Base-by-base conservation (phyloP, 108 stramenopile species). In the Cyclotella distinguenda region DNA sequence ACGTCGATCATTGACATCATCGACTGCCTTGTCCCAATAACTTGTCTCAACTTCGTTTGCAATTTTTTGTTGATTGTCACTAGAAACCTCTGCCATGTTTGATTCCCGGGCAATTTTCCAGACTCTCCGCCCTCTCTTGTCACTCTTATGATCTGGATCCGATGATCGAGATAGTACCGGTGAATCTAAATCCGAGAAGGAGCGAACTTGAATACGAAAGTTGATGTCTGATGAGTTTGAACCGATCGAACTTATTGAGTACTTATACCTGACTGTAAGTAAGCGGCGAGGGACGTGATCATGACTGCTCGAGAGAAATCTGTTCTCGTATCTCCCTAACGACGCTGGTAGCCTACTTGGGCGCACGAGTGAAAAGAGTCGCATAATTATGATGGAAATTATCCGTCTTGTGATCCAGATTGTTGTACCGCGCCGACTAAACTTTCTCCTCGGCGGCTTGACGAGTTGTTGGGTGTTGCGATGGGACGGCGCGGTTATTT, bases 11-110 rank as follows among this genome's bases (percentile, higher is more conserved):
- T 64, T 15, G 10, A 38, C 56, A 69, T 69, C 63, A 46, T 76
- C 75, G 4, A 76, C 67, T 0, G 76, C 68, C 40, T 43, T 59
- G 30, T 62, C 16, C 76, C 76, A 77, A 33, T 63, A 26, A 56
- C 19, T 54, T 49, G 54, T 21, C 23, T 6, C 43, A 60, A 49
- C 21, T 23, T 21, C 22, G 31, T 63, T 23, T 52, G 15, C 19
- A 15, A 59, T 30, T 4, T 28, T 49, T 43, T 15, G 28, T 16
- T 70, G 60, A 28, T n/a, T n/a, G n/a, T 48, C 63, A 21, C 30
- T 44, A 27, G 38, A 38, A 21, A 21, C 43, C 1, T 7, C 36
- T 18, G n/a, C n/a, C n/a, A n/a, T n/a, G n/a, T n/a, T n/a, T n/a
- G n/a, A n/a, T n/a, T 47, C 43, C 40, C 46, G 46, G 0, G 35